A percentile compares a stretch with the other conserved stretches of the same genome.
phyloP scores from a whole-genome alignment of 2,329 filamentous ascomycete genomes.

The Neonectria magnoliae region DNA sequence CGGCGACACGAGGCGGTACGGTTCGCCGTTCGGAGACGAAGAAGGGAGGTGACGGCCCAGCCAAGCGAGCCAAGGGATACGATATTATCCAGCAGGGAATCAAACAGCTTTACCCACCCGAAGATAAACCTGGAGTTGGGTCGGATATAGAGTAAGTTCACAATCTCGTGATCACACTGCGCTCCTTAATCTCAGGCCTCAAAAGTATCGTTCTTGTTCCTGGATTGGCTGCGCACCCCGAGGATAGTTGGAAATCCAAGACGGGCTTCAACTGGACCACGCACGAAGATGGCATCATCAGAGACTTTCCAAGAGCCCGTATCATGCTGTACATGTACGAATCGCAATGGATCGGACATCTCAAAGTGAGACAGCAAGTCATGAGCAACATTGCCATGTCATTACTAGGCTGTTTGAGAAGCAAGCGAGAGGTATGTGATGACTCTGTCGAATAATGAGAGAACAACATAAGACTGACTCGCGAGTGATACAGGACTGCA shows the following conservation, averaged over 20 bases:
- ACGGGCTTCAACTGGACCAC: conserved; percentile 55
- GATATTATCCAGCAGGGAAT: background rate
- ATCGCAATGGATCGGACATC: conserved; percentile 52
- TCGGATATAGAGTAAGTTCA: background rate
- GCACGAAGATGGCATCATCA: conserved; percentile 47
- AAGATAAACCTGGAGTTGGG: background rate
- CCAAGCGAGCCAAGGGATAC: background rate
- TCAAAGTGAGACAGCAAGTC: conserved; percentile 53
- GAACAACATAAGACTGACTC: background rate
- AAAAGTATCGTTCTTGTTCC: background rate
- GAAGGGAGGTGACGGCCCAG: background rate
- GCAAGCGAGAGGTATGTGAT: conserved; percentile 47
- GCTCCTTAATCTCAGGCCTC: background rate
- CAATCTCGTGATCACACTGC: background rate
- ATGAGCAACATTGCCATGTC: conserved; percentile 52
- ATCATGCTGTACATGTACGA: conserved; percentile 55
- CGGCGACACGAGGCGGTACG: background rate
- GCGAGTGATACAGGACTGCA: background rate
- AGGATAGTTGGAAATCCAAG: background rate
- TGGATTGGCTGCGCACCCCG: background rate
- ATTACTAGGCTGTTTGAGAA: conserved; percentile 48
- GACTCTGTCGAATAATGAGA: background rate
- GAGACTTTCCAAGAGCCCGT: conserved; percentile 53
- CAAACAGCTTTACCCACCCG: background rate
- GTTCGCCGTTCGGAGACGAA: background rate